A percentile compares a stretch with the other conserved stretches of the same genome.
Evolutionary conservation across 345 rosid genomes (phyloP).

Genomic region (Arabidopsis suecica): DNA sequence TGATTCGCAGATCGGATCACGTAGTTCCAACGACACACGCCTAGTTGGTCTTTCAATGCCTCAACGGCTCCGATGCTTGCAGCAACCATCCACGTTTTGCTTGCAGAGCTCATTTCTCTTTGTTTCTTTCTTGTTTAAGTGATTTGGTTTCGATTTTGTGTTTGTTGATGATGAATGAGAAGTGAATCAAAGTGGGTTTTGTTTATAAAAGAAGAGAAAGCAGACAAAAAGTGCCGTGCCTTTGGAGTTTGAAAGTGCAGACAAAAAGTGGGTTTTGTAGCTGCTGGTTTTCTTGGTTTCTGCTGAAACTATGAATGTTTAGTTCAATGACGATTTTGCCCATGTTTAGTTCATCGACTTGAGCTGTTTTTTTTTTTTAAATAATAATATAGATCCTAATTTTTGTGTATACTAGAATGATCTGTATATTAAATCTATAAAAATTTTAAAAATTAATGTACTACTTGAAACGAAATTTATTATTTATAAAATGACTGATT

Average conservation of each 20-base stretch:
- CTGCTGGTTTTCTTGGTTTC: not conserved
- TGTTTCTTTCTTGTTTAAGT: not conserved
- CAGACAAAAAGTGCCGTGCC: not conserved
- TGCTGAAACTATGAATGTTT: too few species aligned
- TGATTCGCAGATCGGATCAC: slow-evolving; percentile 45
- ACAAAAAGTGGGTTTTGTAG: not conserved
- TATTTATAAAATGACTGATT: too few species aligned
- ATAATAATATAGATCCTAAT: too few species aligned
- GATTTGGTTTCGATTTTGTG: not conserved
- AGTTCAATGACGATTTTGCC: too few species aligned
- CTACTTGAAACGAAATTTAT: too few species aligned
- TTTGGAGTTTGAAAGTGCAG: not conserved
- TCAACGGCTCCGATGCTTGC: slow-evolving; percentile 23
- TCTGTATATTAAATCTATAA: too few species aligned
- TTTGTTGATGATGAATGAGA: not conserved
- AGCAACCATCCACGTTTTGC: slow-evolving; percentile 22
- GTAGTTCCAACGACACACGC: slow-evolving; percentile 56
- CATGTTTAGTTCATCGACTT: too few species aligned
- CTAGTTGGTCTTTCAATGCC: slow-evolving; percentile 22
- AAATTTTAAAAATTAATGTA: too few species aligned
- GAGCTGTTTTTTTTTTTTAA: too few species aligned
- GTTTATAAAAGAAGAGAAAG: not conserved
- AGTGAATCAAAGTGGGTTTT: not conserved
- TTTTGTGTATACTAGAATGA: too few species aligned
- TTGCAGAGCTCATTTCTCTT: slow-evolving; percentile 20